phyloP scores from a whole-genome alignment of 164 flowering plant species.

The Amborella trichopoda region DNA sequence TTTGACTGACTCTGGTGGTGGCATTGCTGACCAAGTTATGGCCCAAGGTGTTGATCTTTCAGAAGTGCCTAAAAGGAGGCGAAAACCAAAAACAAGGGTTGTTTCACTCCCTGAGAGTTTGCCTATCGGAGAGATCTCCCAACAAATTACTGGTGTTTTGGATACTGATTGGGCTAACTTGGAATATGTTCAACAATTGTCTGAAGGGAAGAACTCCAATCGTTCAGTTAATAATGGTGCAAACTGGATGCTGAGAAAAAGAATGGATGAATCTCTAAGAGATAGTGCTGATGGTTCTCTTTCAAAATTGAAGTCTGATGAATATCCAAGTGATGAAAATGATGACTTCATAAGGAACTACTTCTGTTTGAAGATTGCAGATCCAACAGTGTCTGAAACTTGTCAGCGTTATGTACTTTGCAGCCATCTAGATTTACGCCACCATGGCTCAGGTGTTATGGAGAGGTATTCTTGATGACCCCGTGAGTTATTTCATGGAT shows the following conservation, averaged over 20 bases:
- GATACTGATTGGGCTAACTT: conserved; percentile 8
- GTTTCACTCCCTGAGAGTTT: conserved; percentile 25
- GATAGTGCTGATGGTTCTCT: conserved; percentile 5
- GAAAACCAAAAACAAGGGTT: conserved; percentile 36
- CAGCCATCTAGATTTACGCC: conserved; percentile 16
- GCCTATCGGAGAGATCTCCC: background rate
- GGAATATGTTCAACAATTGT: too few relatives aligned
- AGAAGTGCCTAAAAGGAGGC: conserved; percentile 26
- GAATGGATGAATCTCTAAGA: background rate
- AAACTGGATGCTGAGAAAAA: too few relatives aligned
- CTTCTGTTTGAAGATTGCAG: conserved; percentile 37
- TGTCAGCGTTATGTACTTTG: conserved; percentile 38
- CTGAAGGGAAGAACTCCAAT: too few relatives aligned
- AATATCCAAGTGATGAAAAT: background rate
- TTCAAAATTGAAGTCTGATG: background rate
- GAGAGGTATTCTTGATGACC: too few relatives aligned
- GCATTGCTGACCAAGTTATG: conserved; percentile 9
- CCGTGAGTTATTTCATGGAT: too few relatives aligned
- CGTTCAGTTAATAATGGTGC: too few relatives aligned
- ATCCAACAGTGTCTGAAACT: conserved; percentile 34
- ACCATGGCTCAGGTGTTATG: background rate
- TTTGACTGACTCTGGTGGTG: conserved; percentile 9
- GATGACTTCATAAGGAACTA: conserved; percentile 29
- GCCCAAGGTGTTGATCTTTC: conserved; percentile 17
- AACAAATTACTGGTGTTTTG: conserved; percentile 13